Percentiles rank a stretch among this genome's conserved stretches.
phyloP scores from a whole-genome alignment of 257 asterid species.

The Linderniella brevidens region DNA sequence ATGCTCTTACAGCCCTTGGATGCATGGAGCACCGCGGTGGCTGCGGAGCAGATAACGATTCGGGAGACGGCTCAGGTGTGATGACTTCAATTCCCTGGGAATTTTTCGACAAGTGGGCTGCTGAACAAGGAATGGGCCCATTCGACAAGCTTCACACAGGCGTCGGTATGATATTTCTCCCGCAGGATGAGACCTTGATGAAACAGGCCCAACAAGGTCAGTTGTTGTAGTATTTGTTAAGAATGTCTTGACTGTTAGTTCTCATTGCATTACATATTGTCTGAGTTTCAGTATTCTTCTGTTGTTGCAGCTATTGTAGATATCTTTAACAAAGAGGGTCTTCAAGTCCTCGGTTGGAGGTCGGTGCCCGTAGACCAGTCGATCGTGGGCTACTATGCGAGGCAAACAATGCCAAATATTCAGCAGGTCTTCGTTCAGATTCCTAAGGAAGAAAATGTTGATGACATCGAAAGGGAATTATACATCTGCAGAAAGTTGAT shows the following conservation, averaged over 20 bases:
- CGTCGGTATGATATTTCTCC: slow-evolving; percentile 93
- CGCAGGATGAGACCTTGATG: slow-evolving; percentile 47
- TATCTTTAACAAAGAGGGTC: slow-evolving; percentile 84
- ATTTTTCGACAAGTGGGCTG: slow-evolving; percentile 78
- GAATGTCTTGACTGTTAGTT: background rate
- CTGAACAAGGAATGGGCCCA: slow-evolving; percentile 45
- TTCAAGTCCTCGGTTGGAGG: slow-evolving; percentile 97
- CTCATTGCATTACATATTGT: background rate
- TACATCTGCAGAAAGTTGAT: slow-evolving; percentile 85
- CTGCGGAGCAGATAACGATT: slow-evolving; percentile 97
- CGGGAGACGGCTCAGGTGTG: slow-evolving; percentile 97
- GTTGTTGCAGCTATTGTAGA: slow-evolving; percentile 45
- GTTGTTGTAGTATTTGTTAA: slow-evolving; percentile 1
- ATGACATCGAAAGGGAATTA: slow-evolving; percentile 92
- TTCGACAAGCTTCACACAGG: slow-evolving; percentile 79
- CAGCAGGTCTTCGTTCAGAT: slow-evolving; percentile 87
- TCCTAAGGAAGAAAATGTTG: slow-evolving; percentile 68
- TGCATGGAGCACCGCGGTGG: slow-evolving; percentile 99
- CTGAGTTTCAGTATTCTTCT: slow-evolving; percentile 8
- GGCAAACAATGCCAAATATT: slow-evolving; percentile 79
- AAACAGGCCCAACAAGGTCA: slow-evolving; percentile 70
- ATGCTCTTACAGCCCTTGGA: slow-evolving; percentile 94
- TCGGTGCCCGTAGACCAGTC: slow-evolving; percentile 73
- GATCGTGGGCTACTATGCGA: slow-evolving; percentile 77
- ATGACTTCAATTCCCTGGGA: slow-evolving; percentile 99